Base-by-base conservation (phyloP, 805 yeast genomes). In the Wickerhamiella lipophila region DNA sequence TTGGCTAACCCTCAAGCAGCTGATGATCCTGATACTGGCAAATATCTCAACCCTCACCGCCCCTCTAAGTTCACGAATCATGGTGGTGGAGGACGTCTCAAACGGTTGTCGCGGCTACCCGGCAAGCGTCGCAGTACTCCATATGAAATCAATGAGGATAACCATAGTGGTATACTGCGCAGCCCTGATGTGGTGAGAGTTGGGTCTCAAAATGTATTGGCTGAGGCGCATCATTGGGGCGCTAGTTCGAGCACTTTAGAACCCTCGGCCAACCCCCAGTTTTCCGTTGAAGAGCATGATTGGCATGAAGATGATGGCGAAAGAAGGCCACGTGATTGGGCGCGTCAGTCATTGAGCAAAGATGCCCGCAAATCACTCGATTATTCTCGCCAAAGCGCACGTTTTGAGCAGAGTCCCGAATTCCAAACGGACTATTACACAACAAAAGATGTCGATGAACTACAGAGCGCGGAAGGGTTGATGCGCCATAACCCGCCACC, bases 401-500 rank as follows among this genome's bases (percentile, higher is more conserved):
- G 58, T 6, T 56, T 57, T 53, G 61, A 58, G 47, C 62, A 58
- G 52, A 40, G 22, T 3, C 62, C 61, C 1, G 50, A 49, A 9
- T 60, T 58, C 16, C 49, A 55, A 16, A 54, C 36, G 15, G 50
- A 49, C 27, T 49, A 54, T 13, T 54, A 47, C 30, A 49, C 56
- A 1, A 46, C 57, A 5, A 52, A 47, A 19, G 61, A 65, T 9
- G 44, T 55, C 13, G 58, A 56, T 6, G 67, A 63, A 13, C 26
- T 64, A 21, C 60, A 65, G 16, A 62, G 65, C 3, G 68, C 68
- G 3, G 63, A 58, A 29, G 62, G 61, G 6, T 53, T 64, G 6
- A 58, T 64, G 61, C 39, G 47, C 8, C 47, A 32, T 34, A 22
- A 21, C 21, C 26, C 46, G 22, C 36, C 36, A 11, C 40, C 32